Base-by-base conservation (phyloP, 2,329 filamentous ascomycete species). In the Cercospora sojina region DNA sequence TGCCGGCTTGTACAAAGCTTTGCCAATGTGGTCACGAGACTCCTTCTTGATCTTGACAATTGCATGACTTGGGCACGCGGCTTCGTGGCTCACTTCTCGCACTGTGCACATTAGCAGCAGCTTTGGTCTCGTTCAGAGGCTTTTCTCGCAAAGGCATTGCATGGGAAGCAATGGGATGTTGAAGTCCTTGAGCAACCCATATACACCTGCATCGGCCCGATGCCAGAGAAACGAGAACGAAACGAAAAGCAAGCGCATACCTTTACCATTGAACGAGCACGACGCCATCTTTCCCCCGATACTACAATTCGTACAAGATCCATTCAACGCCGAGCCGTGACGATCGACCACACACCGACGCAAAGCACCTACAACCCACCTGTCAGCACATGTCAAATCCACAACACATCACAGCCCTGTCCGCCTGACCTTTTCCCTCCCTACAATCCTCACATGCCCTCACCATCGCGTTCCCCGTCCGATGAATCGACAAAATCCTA, bases 301-400 rank as follows among this genome's bases (percentile, higher is more conserved):
- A 31, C 31, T 23, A 6, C 57, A 59, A 27, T 59, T 59, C 31
- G 57, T 59, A 25, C 57, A 59, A 25, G 57, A 35, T 10, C 31
- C 18, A 27, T 59, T 59, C 32, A 59, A 25, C 16, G 57, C 57
- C 18, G 23, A 20, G 6, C 32, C 31, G 27, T 59, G 25, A 2
- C 57, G 57, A 59, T 59, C 57, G 3, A 59, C 57, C n/a, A 59
- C 57, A 23, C 57, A 59, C 32, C 57, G 2, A 0, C 57, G 57
- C 57, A 38, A 18, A 1, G 31, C 31, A 3, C 57, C 57, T 59
- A 3, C 18, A 27, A 6, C 8, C 1, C 31, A 20, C 9, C 1
- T 1, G 7, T 59, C 57, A 59, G 29, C 23, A 23, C 20, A 18
- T 7, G 13, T 18, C 20, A 3, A 2, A 35, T 10, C 32, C n/a